A percentile compares a stretch with the other conserved stretches of the same genome.
phyloP scores from a whole-genome alignment of 23 red algal species.

The Rhodosorus marinus region DNA sequence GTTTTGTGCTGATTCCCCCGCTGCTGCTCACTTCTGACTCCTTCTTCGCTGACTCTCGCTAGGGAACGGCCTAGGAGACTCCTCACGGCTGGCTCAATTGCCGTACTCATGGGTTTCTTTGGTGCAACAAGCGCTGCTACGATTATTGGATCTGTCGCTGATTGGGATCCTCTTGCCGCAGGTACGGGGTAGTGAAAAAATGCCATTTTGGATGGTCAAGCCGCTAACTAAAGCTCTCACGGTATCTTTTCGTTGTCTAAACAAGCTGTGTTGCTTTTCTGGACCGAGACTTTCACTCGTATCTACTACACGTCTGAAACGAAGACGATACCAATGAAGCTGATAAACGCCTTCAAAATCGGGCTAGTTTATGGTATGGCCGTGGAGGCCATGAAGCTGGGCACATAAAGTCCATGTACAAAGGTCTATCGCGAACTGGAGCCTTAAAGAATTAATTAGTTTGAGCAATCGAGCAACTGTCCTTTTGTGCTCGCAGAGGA shows the following conservation, averaged over 20 bases:
- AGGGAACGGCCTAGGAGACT: too few relatives aligned
- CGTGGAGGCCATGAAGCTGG: constrained; percentile 89
- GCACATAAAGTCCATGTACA: too few relatives aligned
- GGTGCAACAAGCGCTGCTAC: constrained; percentile 52
- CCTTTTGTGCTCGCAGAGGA: too few relatives aligned
- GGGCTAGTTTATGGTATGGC: constrained; percentile 76
- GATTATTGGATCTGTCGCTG: constrained; percentile 71
- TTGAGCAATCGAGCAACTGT: too few relatives aligned
- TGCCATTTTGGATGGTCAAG: not conserved
- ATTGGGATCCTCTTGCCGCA: constrained; percentile 89
- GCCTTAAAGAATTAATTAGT: too few relatives aligned
- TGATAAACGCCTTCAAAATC: constrained; percentile 83
- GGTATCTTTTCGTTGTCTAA: not conserved
- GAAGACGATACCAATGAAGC: constrained; percentile 18
- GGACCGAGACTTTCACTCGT: constrained; percentile 59
- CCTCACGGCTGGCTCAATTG: constrained; percentile 3
- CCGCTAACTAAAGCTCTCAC: not conserved
- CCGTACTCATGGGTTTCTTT: constrained; percentile 64
- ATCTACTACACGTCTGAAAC: constrained; percentile 32
- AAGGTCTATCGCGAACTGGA: too few relatives aligned
- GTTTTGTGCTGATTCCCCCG: too few relatives aligned
- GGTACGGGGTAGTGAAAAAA: not conserved
- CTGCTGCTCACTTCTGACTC: too few relatives aligned
- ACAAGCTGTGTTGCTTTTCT: constrained; percentile 47
- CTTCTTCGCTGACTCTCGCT: too few relatives aligned